A percentile compares a stretch with the other conserved stretches of the same genome.
Conservation (phyloP, 495 filamentous ascomycete genomes). For the Penicillium diatomitis region DNA sequence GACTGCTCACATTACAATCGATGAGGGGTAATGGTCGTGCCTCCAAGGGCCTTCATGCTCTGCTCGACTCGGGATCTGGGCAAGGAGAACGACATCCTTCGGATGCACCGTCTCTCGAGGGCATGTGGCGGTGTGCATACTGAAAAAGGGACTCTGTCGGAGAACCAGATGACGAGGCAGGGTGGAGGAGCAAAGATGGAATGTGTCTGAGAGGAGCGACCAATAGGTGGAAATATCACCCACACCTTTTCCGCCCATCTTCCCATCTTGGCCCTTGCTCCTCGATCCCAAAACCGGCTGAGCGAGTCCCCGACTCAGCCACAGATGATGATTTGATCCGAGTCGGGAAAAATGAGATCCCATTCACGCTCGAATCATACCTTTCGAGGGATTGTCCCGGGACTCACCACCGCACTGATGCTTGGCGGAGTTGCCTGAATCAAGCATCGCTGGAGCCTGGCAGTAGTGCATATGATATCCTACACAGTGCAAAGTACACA, state of each 20-base stretch:
- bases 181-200: constrained; percentile 10
- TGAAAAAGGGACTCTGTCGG: neutral
- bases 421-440: too few relatives aligned
- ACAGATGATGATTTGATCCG: neutral
- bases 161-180: too few relatives aligned
- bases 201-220: constrained; percentile 17
- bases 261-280: neutral
- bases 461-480: neutral
- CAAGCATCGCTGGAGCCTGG: neutral
- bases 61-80: too few relatives aligned
- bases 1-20: too few relatives aligned
- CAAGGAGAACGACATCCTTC: neutral
- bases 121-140: constrained; percentile 15
- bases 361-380: too few relatives aligned
- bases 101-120: constrained; percentile 4
- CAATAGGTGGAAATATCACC: constrained; percentile 6
- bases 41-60: too few relatives aligned
- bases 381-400: too few relatives aligned
- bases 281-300: constrained; percentile 5
- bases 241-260: constrained; percentile 8
- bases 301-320: constrained; percentile 9
- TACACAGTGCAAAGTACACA: neutral
- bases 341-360: too few relatives aligned
- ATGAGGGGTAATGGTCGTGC: too few relatives aligned
- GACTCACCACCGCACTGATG: too few relatives aligned